These are phyloP conservation scores for Cordyceps cateniannulata DNA, from an alignment of 2,329 filamentous ascomycete species.

Conservation along the genomic window DNA sequence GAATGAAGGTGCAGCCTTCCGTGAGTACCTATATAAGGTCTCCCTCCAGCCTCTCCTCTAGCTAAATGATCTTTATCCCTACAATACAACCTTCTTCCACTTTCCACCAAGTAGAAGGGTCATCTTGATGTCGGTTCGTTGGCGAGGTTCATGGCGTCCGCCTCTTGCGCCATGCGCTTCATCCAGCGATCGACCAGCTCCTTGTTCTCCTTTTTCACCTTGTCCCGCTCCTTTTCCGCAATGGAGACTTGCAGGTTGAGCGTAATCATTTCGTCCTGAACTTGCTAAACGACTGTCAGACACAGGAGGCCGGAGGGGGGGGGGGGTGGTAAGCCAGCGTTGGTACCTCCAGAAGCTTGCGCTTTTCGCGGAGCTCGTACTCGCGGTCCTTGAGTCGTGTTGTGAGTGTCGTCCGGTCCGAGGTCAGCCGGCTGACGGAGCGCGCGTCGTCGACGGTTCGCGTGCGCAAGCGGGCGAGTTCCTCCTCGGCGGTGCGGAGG, in stretches of 20 bases:
- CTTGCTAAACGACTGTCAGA: slow-evolving; percentile 46
- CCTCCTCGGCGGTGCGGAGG: slow-evolving; percentile 54
- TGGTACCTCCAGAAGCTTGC: slow-evolving; percentile 67
- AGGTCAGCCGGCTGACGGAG: slow-evolving; percentile 54
- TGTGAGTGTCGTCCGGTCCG: slow-evolving; percentile 55
- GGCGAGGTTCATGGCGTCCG: slow-evolving; percentile 73
- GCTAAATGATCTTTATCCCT: too few species aligned
- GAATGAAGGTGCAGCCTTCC: too few species aligned
- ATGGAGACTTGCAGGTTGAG: slow-evolving; percentile 84
- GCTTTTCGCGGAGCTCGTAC: slow-evolving; percentile 79
- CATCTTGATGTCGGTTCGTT: slow-evolving; percentile 37
- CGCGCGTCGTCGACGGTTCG: slow-evolving; percentile 54
- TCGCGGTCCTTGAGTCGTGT: slow-evolving; percentile 71
- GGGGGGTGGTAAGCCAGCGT: not conserved
- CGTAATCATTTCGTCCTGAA: slow-evolving; percentile 89
- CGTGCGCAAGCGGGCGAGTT: slow-evolving; percentile 57
- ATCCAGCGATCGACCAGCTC: slow-evolving; percentile 90
- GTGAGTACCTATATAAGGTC: too few species aligned
- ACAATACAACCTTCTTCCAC: too few species aligned
- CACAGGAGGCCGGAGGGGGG: not conserved
- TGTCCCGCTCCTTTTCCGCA: slow-evolving; percentile 68
- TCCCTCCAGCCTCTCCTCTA: too few species aligned
- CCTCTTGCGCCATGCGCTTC: slow-evolving; percentile 78
- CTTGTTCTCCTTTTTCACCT: slow-evolving; percentile 74
- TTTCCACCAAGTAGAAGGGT: too few species aligned